phyloP scores from a whole-genome alignment of 148 eudicot species.

The Fagopyrum tataricum region DNA sequence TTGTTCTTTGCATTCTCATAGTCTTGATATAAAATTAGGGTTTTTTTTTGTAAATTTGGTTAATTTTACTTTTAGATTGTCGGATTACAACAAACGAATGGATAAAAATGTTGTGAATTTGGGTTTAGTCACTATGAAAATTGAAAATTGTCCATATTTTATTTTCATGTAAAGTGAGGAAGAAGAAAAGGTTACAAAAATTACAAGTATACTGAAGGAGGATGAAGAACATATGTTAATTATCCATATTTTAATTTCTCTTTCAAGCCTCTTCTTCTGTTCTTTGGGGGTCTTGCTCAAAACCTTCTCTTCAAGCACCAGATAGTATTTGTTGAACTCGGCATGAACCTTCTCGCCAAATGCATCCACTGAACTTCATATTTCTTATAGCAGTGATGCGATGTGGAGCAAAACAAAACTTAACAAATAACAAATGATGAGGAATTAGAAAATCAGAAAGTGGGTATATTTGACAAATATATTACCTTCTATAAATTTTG shows the following conservation, averaged over 20 bases:
- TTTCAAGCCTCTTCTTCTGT: slow-evolving; percentile 43
- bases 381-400: slow-evolving; percentile 70
- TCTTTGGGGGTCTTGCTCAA: slow-evolving; percentile 73
- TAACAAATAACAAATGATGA: slow-evolving; percentile 16
- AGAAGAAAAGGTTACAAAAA: neutral
- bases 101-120: too few species aligned
- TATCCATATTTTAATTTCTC: neutral
- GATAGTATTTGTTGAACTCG: slow-evolving; percentile 78
- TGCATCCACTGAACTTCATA: slow-evolving; percentile 77
- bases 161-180: neutral
- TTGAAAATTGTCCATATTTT: neutral
- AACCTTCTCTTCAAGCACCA: slow-evolving; percentile 63
- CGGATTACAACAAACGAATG: too few species aligned
- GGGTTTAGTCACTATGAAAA: too few species aligned
- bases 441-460: neutral
- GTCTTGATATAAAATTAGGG: too few species aligned
- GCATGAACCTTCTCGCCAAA: slow-evolving; percentile 64
- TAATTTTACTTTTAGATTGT: too few species aligned
- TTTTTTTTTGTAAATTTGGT: too few species aligned
- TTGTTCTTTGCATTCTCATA: too few species aligned
- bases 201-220: neutral
- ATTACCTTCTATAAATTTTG: neutral
- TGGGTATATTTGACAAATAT: neutral
- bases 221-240: too few species aligned
- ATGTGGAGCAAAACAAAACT: slow-evolving; percentile 72